Base-by-base conservation (phyloP, 2,329 filamentous ascomycete species). In the Paracoccidioides lutzii region DNA sequence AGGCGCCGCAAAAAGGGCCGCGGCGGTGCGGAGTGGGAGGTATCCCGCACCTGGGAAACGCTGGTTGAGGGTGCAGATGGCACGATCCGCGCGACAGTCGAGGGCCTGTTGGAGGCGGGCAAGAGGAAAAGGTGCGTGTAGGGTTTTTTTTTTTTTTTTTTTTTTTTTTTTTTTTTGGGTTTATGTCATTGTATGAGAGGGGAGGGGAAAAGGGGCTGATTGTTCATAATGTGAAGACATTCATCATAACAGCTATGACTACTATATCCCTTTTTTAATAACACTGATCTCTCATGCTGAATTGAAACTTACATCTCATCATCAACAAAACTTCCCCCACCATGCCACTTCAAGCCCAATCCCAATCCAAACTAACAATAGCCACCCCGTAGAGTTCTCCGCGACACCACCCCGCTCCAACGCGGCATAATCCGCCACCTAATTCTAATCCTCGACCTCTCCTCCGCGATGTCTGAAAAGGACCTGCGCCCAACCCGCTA, bases 381-480 rank as follows among this genome's bases (percentile, higher is more conserved):
- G 22, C n/a, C 12, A 22, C 43, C 10, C 43, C 22, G 22, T 62
- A 88, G 90, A 63, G 75, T 97, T 59, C 78, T 95, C 59, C 87
- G 89, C 70, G 93, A 98, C 69, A 97, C 93, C 33, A 97, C 91
- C 50, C 93, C 93, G 10, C 77, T 98, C 55, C 93, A 98, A 73
- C 82, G 93, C 63, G 93, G 93, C 59, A 98, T 98, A 65, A 98
- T 98, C 71, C 85, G 93, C n/a, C 91, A 98, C 71, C 75, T 97
- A 52, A 83, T 97, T 56, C 78, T 98, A 28, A 84, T 97, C 42
- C 75, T 98, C 38, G 93, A 98, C 71, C 85, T 97, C 71, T 95
- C 88, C 28, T 85, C 88, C 60, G 88, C 91, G 52, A 98, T 98
- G 93, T 73, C 82, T 4, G 90, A 97, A 71, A 97, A 97, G 72